Percentiles rank a stretch among this genome's conserved stretches.
phyloP scores from a whole-genome alignment of 2,329 filamentous ascomycete genomes.

The Emydomyces testavorans region DNA sequence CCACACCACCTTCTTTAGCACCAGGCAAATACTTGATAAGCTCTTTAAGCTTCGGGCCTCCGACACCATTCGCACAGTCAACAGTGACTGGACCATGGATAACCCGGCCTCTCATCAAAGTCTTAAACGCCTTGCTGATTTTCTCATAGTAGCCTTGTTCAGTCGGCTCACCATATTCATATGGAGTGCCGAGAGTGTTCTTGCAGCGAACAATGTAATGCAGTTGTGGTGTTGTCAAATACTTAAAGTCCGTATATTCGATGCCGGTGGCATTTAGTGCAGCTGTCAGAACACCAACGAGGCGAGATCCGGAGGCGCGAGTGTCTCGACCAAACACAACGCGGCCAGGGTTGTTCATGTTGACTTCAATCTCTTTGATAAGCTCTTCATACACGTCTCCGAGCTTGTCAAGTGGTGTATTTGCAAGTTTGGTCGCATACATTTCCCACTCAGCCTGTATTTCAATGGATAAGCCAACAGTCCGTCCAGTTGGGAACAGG shows the following conservation, averaged over 20 bases:
- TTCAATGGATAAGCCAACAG: slow-evolving; percentile 9
- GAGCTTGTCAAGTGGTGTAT: slow-evolving; percentile 65
- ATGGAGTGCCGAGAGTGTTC: slow-evolving; percentile 80
- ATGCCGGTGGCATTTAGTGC: slow-evolving; percentile 65
- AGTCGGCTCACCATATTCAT: slow-evolving; percentile 77
- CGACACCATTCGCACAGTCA: slow-evolving; percentile 94
- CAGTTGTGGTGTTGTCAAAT: slow-evolving; percentile 91
- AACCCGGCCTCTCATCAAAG: slow-evolving; percentile 66
- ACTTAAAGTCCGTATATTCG: slow-evolving; percentile 72
- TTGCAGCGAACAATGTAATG: slow-evolving; percentile 92
- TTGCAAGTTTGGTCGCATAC: slow-evolving; percentile 79
- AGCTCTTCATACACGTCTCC: slow-evolving; percentile 65
- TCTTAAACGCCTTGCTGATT: slow-evolving; percentile 70
- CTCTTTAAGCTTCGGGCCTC: slow-evolving; percentile 78
- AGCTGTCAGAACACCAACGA: slow-evolving; percentile 67
- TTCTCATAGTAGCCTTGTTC: slow-evolving; percentile 95
- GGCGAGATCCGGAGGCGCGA: slow-evolving; percentile 74
- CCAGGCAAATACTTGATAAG: slow-evolving; percentile 71
- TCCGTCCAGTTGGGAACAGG: not conserved
- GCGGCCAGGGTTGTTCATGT: slow-evolving; percentile 56
- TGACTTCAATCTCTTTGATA: slow-evolving; percentile 63
- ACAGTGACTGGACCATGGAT: slow-evolving; percentile 65
- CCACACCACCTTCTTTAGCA: slow-evolving; percentile 54
- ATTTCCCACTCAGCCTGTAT: slow-evolving; percentile 68
- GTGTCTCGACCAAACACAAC: slow-evolving; percentile 90